Evolutionary conservation across 768 basidiomycete genomes (phyloP), one percentile per base, ranked within the genome.

Genomic region (Russula emetica): DNA sequence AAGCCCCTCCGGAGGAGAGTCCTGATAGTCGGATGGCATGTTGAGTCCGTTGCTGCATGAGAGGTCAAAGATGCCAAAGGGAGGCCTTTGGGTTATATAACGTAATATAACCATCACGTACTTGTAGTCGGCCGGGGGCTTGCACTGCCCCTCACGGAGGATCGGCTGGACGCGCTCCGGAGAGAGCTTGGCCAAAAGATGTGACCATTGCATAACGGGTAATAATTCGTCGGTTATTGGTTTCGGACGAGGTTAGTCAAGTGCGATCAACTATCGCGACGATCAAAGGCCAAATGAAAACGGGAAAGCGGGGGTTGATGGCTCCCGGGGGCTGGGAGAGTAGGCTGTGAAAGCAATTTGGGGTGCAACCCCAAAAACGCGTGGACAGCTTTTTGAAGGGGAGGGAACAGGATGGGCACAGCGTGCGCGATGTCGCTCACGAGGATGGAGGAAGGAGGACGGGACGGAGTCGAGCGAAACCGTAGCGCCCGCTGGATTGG

Each of bases 131-230:
- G 63, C 51, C 47, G 56, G 54, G 22, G 63, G 59, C 38, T 51
- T 64, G 59, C 63, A 64, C 63, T 64, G 63, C 63, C 63, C 59
- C 30, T 65, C 64, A 44, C 55, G 64, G 49, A 65, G 50, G 49
- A 53, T 60, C 47, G 64, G 54, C 9, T 50, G 36, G 55, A 22
- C n/a, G 20, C 55, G 50, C 60, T 56, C 59, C 28, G 64, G 64
- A 26, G 64, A 61, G 64, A 61, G 60, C 64, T 61, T 65, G 50
- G 49, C 26, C 9, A 65, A 8, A 42, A 61, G 40, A 20, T 32
- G 49, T 7, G 20, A 9, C 64, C 64, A 65, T 52, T 50, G 64
- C 64, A 65, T 65, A 45, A 44, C n/a, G 40, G 54, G 55, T 10
- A 4, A 61, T 22, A n/a, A 14, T 49, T 16, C 42, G 38, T 44